phyloP scores from a whole-genome alignment of 179 eudicot species.

The Spergularia azorica region DNA sequence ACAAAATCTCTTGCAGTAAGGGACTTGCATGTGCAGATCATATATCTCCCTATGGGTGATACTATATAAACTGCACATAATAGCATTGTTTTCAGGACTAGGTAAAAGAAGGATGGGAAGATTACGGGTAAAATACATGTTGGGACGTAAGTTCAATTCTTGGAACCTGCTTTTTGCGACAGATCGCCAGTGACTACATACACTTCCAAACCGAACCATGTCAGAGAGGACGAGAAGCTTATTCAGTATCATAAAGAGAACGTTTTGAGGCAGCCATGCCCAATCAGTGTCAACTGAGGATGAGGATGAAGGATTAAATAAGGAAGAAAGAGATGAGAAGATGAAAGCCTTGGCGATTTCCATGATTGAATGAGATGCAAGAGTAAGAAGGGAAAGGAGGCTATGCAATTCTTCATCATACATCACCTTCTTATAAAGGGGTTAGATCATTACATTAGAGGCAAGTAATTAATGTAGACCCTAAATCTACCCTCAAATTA shows the following conservation, averaged over 20 bases:
- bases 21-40: slow-evolving; percentile 20
- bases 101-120: slow-evolving; percentile 24
- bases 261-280: slow-evolving; percentile 18
- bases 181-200: slow-evolving; percentile 22
- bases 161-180: slow-evolving; percentile 15
- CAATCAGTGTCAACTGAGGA: slow-evolving; percentile 15
- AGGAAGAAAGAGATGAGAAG: not conserved
- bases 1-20: slow-evolving; percentile 22
- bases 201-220: slow-evolving; percentile 15
- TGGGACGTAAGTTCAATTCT: slow-evolving; percentile 11
- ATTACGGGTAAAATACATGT: slow-evolving; percentile 11
- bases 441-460: not conserved
- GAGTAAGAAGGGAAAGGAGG: not conserved
- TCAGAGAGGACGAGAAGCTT: slow-evolving; percentile 25
- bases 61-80: slow-evolving; percentile 5
- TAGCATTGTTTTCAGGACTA: not conserved
- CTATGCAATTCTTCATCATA: not conserved
- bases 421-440: not conserved
- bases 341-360: not conserved
- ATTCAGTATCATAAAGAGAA: slow-evolving; percentile 17
- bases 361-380: slow-evolving; percentile 7
- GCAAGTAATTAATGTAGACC: slow-evolving; percentile 12
- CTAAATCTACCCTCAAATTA: slow-evolving; percentile 17
- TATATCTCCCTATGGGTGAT: slow-evolving; percentile 10
- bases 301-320: not conserved